These are phyloP conservation scores for Soucietia sequanensis DNA, from an alignment of 805 yeast genomes.

Conservation along the genomic window DNA sequence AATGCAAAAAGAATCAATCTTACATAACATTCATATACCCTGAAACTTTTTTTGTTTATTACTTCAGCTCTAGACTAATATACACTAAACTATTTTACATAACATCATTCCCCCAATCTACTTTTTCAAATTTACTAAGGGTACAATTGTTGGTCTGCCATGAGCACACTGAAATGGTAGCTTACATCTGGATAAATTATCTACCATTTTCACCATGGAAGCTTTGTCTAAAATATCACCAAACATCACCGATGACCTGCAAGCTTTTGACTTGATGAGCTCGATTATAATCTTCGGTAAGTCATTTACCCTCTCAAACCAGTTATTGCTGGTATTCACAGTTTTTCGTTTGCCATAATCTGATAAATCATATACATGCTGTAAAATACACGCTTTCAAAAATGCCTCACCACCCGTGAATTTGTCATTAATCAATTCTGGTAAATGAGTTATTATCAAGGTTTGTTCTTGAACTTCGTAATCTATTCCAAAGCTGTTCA, in stretches of 20 bases:
- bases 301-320: conserved; percentile 19
- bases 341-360: conserved; percentile 38
- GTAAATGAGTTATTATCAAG: conserved; percentile 41
- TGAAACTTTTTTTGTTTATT: no score
- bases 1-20: no score
- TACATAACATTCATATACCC: not conserved
- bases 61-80: not conserved
- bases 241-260: conserved; percentile 69
- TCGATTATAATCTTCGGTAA: conserved; percentile 55
- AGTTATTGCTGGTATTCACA: conserved; percentile 29
- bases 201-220: conserved; percentile 48
- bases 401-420: conserved; percentile 24
- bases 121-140: conserved; percentile 28
- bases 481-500: conserved; percentile 17
- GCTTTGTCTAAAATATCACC: conserved; percentile 49
- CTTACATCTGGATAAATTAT: conserved; percentile 44
- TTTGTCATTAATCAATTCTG: conserved; percentile 38
- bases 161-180: conserved; percentile 83
- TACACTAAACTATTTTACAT: no score
- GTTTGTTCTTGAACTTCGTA: conserved; percentile 6
- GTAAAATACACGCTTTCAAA: conserved; percentile 40
- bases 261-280: conserved; percentile 58
- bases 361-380: conserved; percentile 47
- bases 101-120: no score
- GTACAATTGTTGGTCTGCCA: conserved; percentile 74